Conservation (phyloP, 495 filamentous ascomycete genomes). For the Penicillium subrubescens region DNA sequence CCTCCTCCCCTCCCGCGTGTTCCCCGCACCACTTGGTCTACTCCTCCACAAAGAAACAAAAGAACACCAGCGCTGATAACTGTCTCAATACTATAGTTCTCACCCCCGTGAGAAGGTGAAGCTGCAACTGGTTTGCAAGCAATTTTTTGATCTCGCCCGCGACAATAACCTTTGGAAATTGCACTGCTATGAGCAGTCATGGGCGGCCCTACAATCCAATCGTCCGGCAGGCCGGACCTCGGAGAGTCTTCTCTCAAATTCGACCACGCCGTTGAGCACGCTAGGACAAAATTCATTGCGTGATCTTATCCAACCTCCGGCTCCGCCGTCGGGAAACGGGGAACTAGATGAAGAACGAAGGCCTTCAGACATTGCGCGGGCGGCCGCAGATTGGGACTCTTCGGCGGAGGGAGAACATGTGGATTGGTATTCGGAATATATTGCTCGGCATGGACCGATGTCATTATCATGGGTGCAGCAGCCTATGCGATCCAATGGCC, state of each 20-base stretch:
- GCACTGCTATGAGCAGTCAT: slow-evolving; percentile 72
- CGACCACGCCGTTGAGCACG: slow-evolving; percentile 36
- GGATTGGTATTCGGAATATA: slow-evolving; percentile 87
- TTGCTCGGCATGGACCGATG: slow-evolving; percentile 76
- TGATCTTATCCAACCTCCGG: slow-evolving; percentile 41
- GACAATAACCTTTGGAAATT: slow-evolving; percentile 77
- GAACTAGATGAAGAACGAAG: slow-evolving; percentile 15
- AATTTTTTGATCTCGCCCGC: slow-evolving; percentile 66
- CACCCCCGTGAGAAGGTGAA: slow-evolving; percentile 64
- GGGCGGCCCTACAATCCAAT: slow-evolving; percentile 44
- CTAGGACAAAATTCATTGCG: slow-evolving; percentile 39
- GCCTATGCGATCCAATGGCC: slow-evolving; percentile 39
- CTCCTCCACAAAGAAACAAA: slow-evolving; percentile 1
- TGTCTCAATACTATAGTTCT: slow-evolving; percentile 55
- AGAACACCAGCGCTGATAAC: slow-evolving; percentile 24
- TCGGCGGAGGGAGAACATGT: slow-evolving; percentile 62
- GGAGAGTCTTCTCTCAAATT: slow-evolving; percentile 31
- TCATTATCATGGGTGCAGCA: slow-evolving; percentile 74
- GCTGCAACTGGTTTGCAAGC: slow-evolving; percentile 71
- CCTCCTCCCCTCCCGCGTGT: slow-evolving; percentile 16
- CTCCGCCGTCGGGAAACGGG: slow-evolving; percentile 11
- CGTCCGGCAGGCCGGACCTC: slow-evolving; percentile 30
- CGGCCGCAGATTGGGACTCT: slow-evolving; percentile 80
- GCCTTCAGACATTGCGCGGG: slow-evolving; percentile 49
- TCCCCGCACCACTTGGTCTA: slow-evolving; percentile 29